phyloP scores from a whole-genome alignment of 305 asterid species.

The Plantago lanceolata region DNA sequence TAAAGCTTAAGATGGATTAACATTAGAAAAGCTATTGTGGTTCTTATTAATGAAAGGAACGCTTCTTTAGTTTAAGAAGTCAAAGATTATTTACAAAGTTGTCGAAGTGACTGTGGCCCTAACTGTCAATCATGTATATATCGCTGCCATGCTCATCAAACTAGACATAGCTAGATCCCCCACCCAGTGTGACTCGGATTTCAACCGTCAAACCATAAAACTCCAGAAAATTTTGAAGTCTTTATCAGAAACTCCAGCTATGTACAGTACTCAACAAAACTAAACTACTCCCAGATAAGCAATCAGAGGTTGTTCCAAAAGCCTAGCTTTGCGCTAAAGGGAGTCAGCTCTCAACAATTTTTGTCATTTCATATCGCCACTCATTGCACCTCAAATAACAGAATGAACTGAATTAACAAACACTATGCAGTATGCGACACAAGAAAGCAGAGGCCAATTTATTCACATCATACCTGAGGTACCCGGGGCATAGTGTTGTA shows the following conservation, averaged over 20 bases:
- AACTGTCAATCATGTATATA: neutral
- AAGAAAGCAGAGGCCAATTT: slow-evolving; percentile 1
- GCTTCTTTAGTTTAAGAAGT: too few species aligned
- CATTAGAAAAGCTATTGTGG: neutral
- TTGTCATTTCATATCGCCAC: neutral
- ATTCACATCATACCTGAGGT: slow-evolving; percentile 58
- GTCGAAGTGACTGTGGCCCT: too few species aligned
- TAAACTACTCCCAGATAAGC: neutral
- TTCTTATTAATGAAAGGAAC: neutral
- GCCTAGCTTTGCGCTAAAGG: neutral
- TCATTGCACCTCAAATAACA: neutral
- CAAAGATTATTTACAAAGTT: too few species aligned
- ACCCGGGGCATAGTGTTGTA: slow-evolving; percentile 56
- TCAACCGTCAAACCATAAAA: slow-evolving; percentile 6
- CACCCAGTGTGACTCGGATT: neutral
- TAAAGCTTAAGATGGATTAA: neutral
- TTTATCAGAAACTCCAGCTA: neutral
- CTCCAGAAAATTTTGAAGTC: neutral
- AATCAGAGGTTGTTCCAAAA: neutral
- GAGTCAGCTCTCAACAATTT: neutral
- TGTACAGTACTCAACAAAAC: neutral
- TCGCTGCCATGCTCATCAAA: neutral
- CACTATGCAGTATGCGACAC: neutral
- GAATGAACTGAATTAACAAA: neutral
- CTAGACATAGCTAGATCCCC: neutral